These are phyloP conservation scores for Cyclocybe cylindracea DNA, from an alignment of 768 basidiomycete species.

Conservation along the genomic window DNA sequence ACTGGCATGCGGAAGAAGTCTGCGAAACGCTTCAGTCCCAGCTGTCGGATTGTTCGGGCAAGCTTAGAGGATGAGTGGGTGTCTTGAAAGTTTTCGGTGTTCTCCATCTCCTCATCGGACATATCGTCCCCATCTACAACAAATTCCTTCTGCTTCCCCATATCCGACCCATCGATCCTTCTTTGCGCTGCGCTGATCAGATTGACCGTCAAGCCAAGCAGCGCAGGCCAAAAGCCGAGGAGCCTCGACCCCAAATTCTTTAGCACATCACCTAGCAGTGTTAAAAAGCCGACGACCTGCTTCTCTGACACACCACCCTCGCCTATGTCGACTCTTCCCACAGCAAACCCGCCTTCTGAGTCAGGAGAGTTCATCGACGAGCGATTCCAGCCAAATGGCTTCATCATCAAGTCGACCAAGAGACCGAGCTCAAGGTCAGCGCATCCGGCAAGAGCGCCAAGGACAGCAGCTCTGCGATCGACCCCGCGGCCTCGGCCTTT, in stretches of 20 bases:
- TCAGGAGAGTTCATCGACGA: conserved; percentile 17
- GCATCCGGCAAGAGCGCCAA: conserved; percentile 71
- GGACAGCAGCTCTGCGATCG: conserved; percentile 72
- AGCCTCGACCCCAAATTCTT: conserved; percentile 79
- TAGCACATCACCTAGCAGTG: conserved; percentile 81
- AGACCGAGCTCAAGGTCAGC: conserved; percentile 71
- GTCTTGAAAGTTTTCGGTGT: conserved; percentile 33
- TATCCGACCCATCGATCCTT: conserved; percentile 41
- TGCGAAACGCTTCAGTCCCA: conserved; percentile 82
- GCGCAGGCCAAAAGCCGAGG: conserved; percentile 67
- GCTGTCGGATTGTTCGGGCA: conserved; percentile 70
- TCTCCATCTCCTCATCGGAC: conserved; percentile 36
- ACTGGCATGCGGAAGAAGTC: conserved; percentile 84
- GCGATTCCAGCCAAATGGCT: conserved; percentile 54
- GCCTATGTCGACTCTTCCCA: conserved; percentile 8
- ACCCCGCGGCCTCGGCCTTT: conserved; percentile 68
- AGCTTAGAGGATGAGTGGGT: conserved; percentile 36
- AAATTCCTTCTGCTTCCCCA: conserved; percentile 22
- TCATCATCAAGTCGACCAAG: conserved; percentile 86
- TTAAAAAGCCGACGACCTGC: conserved; percentile 85
- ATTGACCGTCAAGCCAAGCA: conserved; percentile 70
- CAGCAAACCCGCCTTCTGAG: conserved; percentile 2
- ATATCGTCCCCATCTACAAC: conserved; percentile 39
- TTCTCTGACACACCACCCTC: conserved; percentile 42
- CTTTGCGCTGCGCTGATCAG: conserved; percentile 67